Evolutionary conservation across 2,329 filamentous ascomycete species (phyloP).

Genomic region (Penicillium aurantiogriseum): DNA sequence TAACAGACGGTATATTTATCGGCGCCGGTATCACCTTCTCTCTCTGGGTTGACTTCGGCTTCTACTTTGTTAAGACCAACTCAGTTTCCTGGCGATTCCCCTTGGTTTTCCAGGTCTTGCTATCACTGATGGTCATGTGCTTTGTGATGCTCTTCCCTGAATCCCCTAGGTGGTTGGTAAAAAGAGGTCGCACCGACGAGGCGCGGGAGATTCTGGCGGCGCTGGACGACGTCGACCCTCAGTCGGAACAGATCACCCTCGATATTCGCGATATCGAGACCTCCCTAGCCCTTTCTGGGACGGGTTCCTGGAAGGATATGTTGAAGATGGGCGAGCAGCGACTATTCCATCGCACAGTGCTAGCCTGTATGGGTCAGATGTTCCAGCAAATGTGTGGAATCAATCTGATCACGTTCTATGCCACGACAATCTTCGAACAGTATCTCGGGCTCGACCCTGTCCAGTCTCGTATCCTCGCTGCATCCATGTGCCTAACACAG

Average conservation of each 20-base stretch:
- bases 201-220: constrained; percentile 40
- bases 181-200: constrained; percentile 38
- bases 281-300: constrained; percentile 43
- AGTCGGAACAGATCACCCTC: constrained; percentile 38
- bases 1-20: constrained; percentile 52
- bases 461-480: constrained; percentile 10
- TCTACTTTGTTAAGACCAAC: constrained; percentile 37
- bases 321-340: constrained; percentile 38
- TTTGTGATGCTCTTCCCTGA: constrained; percentile 40
- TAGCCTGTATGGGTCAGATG: constrained; percentile 36
- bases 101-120: constrained; percentile 40
- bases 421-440: constrained; percentile 11
- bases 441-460: constrained; percentile 6
- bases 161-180: constrained; percentile 50
- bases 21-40: constrained; percentile 47
- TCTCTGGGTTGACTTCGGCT: constrained; percentile 51
- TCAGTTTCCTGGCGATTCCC: constrained; percentile 48
- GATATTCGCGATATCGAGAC: constrained; percentile 42
- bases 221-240: constrained; percentile 44
- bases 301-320: constrained; percentile 37
- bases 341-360: constrained; percentile 35
- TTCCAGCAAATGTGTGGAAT: constrained; percentile 41
- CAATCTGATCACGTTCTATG: constrained; percentile 40
- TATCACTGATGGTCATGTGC: constrained; percentile 32
- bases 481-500: constrained; percentile 20